Conservation (phyloP, 768 basidiomycete species). For the Tricholoma matsutake region DNA sequence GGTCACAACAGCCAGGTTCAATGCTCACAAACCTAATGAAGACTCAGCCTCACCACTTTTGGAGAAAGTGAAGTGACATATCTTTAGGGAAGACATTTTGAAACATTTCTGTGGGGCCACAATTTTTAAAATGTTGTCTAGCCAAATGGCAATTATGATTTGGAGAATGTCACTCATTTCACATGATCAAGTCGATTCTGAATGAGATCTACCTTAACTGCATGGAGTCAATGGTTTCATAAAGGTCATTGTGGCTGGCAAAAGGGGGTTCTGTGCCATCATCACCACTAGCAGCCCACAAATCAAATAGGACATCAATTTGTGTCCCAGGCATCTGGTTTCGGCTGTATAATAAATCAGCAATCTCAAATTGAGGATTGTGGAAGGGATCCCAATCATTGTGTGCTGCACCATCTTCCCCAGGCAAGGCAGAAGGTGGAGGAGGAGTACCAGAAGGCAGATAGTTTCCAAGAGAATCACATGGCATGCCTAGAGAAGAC, state of each 20-base stretch:
- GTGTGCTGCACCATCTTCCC: not conserved
- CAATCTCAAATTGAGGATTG: constrained; percentile 5
- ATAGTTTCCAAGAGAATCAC: not conserved
- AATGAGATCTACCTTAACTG: constrained; percentile 11
- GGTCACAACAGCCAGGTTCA: too few relatives aligned
- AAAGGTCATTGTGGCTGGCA: constrained; percentile 25
- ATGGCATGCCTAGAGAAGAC: not conserved
- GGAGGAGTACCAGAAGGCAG: not conserved
- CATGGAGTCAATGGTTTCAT: constrained; percentile 32
- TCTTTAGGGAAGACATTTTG: too few relatives aligned
- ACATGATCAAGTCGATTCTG: too few relatives aligned
- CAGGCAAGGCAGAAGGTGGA: not conserved
- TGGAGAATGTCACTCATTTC: too few relatives aligned
- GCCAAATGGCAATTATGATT: too few relatives aligned
- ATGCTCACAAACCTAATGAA: too few relatives aligned
- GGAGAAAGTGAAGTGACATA: too few relatives aligned
- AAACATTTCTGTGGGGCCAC: too few relatives aligned
- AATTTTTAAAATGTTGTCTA: too few relatives aligned
- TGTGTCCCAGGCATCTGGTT: constrained; percentile 7
- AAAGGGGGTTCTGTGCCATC: constrained; percentile 28
- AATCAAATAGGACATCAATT: constrained; percentile 4
- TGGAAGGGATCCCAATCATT: constrained; percentile 3
- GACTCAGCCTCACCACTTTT: too few relatives aligned
- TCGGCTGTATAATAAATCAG: not conserved
- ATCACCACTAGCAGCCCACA: constrained; percentile 5